These are phyloP conservation scores for Tanozyma kutaoensis DNA, from an alignment of 805 yeast species.

Conservation along the genomic window DNA sequence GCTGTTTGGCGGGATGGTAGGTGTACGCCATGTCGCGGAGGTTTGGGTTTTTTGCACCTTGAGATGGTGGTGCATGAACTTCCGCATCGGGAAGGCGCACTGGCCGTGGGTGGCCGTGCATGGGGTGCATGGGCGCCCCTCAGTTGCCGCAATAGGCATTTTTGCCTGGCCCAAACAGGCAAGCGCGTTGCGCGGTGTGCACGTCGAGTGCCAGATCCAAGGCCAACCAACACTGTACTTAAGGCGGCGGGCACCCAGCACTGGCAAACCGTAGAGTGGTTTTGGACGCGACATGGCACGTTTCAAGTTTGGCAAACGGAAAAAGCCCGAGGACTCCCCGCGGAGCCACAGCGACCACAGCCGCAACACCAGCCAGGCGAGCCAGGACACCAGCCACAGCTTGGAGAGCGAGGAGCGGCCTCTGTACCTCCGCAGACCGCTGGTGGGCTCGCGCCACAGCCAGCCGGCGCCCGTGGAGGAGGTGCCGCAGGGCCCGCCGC, in stretches of 20 bases:
- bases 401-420: no score
- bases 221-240: no score
- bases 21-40: slow-evolving; percentile 9
- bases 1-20: slow-evolving; percentile 7
- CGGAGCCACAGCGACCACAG: no score
- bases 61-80: background rate
- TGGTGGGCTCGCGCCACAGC: slow-evolving; percentile 5
- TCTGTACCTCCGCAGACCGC: slow-evolving; percentile 5
- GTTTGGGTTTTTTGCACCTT: background rate
- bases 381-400: no score
- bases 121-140: background rate
- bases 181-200: background rate
- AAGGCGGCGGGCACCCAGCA: no score
- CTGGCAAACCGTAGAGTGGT: no score
- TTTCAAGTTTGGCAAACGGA: no score
- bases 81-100: background rate
- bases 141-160: background rate
- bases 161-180: background rate
- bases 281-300: no score
- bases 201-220: no score
- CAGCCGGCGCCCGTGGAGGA: slow-evolving; percentile 3
- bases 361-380: no score
- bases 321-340: no score
- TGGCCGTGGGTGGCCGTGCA: slow-evolving; percentile 1
- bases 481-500: background rate